Evolutionary conservation across 2,329 filamentous ascomycete species (phyloP), one percentile per base, ranked within the genome.

Genomic region (Paraphaeosphaeria sporulosa): DNA sequence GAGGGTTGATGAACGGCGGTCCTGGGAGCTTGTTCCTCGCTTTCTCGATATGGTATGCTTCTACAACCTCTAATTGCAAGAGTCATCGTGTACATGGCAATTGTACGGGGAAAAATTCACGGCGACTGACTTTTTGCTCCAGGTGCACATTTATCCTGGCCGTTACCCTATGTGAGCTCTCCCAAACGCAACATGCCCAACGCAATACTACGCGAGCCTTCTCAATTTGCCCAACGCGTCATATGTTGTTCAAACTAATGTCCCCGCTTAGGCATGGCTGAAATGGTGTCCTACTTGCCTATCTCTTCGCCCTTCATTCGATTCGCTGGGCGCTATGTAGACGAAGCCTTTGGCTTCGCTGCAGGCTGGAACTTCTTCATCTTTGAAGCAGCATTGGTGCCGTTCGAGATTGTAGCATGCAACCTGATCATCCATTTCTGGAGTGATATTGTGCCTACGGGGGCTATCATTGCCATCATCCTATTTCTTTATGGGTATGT

Each of bases 221-320:
- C 47, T 43, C 42, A 4, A 42, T 54, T 10, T 46, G 55, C 65
- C 69, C 65, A 65, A 59, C 49, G 56, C 59, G n/a, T 40, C 52
- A 36, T n/a, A 13, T 25, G 15, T 34, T 55, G 7, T 17, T 43
- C 9, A 50, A 47, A 65, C 71, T 72, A 69, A 75, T 62, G 38
- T 36, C 13, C 32, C 27, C 47, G 21, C 32, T 15, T 64, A 79
- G 76, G 79, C 71, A 86, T 91, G 79, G 88, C 89, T 13, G 90
- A 93, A 74, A 92, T 93, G 89, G 90, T 91, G 8, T 90, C 89
- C 0, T 92, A 90, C 64, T 80, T 92, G 2, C 90, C 91, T 8
- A 90, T 93, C 56, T 91, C 89, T 0, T 92, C 89, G 43, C 90
- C 90, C 0, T 93, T 94, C 74, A 90, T 93, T 71, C 87, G 89